Percentiles rank a stretch among this genome's conserved stretches.
Conservation (phyloP, 192 early-diverging fungal species). For the Helicostylum pulchrum region DNA sequence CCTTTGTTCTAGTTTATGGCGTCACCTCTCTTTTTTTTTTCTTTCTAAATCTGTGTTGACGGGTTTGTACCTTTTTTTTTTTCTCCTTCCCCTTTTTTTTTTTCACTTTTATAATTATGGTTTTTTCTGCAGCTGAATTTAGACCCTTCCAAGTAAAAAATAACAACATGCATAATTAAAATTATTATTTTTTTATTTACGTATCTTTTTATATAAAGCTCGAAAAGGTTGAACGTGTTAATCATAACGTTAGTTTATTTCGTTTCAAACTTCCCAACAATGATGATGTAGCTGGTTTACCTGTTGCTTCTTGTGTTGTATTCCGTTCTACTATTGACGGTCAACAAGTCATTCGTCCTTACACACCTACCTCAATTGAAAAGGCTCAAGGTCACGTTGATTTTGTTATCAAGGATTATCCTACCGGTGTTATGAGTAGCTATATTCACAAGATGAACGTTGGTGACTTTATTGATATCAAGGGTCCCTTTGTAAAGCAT, state of each 20-base stretch:
- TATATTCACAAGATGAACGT: conserved; percentile 60
- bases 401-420: conserved; percentile 71
- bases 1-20: no score
- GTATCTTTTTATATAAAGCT: no score
- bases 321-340: conserved; percentile 69
- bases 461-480: conserved; percentile 74
- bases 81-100: background rate
- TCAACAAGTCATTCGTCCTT: conserved; percentile 67
- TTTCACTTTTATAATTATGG: conserved; percentile 1
- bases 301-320: conserved; percentile 76
- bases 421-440: conserved; percentile 53
- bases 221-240: conserved; percentile 51
- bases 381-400: conserved; percentile 59
- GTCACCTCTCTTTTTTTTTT: no score
- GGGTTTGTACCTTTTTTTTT: background rate
- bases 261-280: conserved; percentile 66
- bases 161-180: background rate
- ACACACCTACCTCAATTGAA: conserved; percentile 62
- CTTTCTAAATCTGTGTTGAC: no score
- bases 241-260: conserved; percentile 66
- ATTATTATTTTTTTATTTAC: no score
- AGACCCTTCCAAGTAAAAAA: conserved; percentile 11
- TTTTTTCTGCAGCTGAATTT: conserved; percentile 37
- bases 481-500: conserved; percentile 73
- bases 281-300: conserved; percentile 63